These are phyloP conservation scores for Metroxylon sagu DNA, from an alignment of 176 grass and related monocot genomes.

Conservation along the genomic window DNA sequence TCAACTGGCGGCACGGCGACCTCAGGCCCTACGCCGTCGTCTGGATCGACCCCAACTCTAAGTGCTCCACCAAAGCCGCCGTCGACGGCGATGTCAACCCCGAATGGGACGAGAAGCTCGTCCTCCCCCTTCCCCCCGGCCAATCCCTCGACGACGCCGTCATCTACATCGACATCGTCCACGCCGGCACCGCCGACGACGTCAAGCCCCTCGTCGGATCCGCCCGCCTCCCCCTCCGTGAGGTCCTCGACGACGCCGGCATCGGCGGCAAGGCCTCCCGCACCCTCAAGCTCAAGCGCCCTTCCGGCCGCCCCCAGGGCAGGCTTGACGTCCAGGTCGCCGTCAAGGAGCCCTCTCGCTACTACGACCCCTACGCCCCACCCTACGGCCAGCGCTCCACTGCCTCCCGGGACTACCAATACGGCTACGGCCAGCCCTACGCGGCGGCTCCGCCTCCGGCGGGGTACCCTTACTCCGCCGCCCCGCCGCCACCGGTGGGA, in stretches of 20 bases:
- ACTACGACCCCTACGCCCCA: slow-evolving; percentile 18
- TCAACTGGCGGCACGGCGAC: slow-evolving; percentile 67
- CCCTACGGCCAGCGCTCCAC: slow-evolving; percentile 12
- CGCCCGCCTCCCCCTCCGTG: slow-evolving; percentile 45
- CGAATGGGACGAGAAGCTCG: slow-evolving; percentile 62
- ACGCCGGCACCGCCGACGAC: slow-evolving; percentile 42
- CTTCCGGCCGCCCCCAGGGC: slow-evolving; percentile 62
- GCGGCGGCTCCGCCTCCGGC: not conserved
- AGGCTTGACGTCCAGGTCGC: slow-evolving; percentile 45
- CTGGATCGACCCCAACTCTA: slow-evolving; percentile 46
- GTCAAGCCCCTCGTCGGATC: slow-evolving; percentile 71
- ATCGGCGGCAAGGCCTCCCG: slow-evolving; percentile 29
- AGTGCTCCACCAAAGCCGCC: slow-evolving; percentile 53
- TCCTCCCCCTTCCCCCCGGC: slow-evolving; percentile 26
- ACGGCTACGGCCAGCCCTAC: slow-evolving; percentile 26
- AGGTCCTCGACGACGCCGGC: slow-evolving; percentile 58
- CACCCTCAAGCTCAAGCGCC: slow-evolving; percentile 55
- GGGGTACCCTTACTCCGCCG: too few relatives aligned
- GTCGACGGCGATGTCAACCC: slow-evolving; percentile 38
- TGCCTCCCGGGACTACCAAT: slow-evolving; percentile 7
- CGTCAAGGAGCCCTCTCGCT: slow-evolving; percentile 36
- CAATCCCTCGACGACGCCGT: slow-evolving; percentile 37
- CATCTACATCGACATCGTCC: slow-evolving; percentile 67
- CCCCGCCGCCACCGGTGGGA: too few relatives aligned
- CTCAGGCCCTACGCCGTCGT: slow-evolving; percentile 50